Percentiles rank a stretch among this genome's conserved stretches.
Conservation (phyloP, 768 basidiomycete species). For the Russula sp. region DNA sequence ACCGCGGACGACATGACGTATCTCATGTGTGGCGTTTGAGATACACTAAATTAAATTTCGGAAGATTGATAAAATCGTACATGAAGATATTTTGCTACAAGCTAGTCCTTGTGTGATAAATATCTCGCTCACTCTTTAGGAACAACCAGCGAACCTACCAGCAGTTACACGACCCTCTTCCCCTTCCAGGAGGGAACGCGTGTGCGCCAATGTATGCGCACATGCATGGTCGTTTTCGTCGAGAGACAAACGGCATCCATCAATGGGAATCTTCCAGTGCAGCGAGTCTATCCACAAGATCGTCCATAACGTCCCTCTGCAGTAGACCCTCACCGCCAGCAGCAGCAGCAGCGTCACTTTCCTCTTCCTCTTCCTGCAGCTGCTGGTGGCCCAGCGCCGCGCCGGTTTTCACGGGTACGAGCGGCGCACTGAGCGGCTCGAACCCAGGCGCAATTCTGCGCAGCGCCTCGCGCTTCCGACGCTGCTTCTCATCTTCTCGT, state of each 20-base stretch:
- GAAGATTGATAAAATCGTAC: no score
- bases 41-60: no score
- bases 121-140: no score
- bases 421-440: slow-evolving; percentile 29
- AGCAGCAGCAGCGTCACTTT: no score
- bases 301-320: slow-evolving; percentile 20
- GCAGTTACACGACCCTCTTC: no score
- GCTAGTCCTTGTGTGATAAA: no score
- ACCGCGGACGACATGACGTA: no score
- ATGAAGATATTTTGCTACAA: no score
- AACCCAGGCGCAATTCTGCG: slow-evolving; percentile 80
- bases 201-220: no score
- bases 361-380: background rate
- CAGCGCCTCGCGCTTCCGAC: slow-evolving; percentile 54
- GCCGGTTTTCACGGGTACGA: slow-evolving; percentile 11
- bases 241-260: background rate
- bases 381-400: background rate
- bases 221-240: background rate
- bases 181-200: no score
- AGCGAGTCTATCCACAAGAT: slow-evolving; percentile 18
- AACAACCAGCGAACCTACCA: no score
- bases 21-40: no score
- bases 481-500: slow-evolving; percentile 73
- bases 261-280: slow-evolving; percentile 8
- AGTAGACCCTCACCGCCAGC: background rate